These are phyloP conservation scores for Ceratobasidium sp. DNA, from an alignment of 1,284 basidiomycete species.

Conservation along the genomic window DNA sequence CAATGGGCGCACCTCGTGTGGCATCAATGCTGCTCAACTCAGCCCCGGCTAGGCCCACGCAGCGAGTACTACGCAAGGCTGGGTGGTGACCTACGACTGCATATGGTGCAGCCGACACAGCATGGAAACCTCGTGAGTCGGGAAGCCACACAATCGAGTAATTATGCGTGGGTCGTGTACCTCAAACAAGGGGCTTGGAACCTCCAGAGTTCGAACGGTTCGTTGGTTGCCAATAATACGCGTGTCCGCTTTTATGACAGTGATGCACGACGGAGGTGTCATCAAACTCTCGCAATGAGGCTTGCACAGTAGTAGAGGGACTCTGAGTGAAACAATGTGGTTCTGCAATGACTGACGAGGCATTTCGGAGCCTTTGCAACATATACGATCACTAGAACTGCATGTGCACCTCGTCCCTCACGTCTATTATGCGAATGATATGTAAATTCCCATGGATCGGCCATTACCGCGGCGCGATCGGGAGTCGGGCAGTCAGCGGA, in stretches of 20 bases:
- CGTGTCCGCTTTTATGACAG: not conserved
- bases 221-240: not conserved
- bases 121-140: not conserved
- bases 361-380: not conserved
- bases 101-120: not conserved
- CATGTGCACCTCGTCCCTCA: not conserved
- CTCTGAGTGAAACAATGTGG: not conserved
- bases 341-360: not conserved
- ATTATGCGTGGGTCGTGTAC: not conserved
- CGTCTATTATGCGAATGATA: constrained; percentile 41
- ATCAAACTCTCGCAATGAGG: not conserved
- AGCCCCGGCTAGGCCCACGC: not conserved
- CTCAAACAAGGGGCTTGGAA: constrained; percentile 17
- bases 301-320: not conserved
- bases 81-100: not conserved
- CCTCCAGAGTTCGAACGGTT: not conserved
- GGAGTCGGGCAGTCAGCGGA: not conserved
- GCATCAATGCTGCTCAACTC: not conserved
- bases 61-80: not conserved
- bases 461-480: constrained; percentile 26
- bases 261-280: not conserved
- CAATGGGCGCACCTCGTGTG: not conserved
- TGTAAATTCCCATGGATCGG: constrained; percentile 29
- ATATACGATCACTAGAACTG: not conserved
- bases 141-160: not conserved